Percentiles rank a stretch among this genome's conserved stretches.
Conservation (phyloP, 192 early-diverging fungal species). For the Rhizophagus clarus region DNA sequence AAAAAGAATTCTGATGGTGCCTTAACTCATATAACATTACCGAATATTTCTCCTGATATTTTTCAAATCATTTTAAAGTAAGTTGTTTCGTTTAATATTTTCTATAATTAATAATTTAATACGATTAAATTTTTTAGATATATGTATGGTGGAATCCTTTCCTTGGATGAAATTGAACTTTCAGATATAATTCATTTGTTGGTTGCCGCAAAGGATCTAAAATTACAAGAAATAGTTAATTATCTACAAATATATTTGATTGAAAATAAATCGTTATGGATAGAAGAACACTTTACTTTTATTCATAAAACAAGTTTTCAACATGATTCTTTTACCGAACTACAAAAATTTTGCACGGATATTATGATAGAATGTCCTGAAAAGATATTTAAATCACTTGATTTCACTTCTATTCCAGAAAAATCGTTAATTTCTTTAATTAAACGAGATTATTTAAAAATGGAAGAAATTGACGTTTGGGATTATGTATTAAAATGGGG, state of each 20-base stretch:
- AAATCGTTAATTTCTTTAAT: neutral
- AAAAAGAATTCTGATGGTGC: neutral
- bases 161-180: neutral
- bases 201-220: neutral
- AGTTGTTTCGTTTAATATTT: neutral
- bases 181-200: neutral
- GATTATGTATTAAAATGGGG: neutral
- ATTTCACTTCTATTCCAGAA: neutral
- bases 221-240: neutral
- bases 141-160: neutral
- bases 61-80: constrained; percentile 4
- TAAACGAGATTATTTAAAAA: neutral
- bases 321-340: neutral
- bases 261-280: neutral
- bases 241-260: neutral
- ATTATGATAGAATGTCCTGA: neutral
- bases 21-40: no score
- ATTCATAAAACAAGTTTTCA: neutral
- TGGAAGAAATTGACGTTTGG: neutral
- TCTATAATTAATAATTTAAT: neutral
- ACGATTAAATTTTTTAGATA: neutral
- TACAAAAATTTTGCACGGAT: neutral
- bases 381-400: neutral
- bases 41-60: neutral
- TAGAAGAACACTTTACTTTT: neutral